Base-by-base conservation (phyloP, 345 rosid genomes). In the Gynandropsis gynandra region DNA sequence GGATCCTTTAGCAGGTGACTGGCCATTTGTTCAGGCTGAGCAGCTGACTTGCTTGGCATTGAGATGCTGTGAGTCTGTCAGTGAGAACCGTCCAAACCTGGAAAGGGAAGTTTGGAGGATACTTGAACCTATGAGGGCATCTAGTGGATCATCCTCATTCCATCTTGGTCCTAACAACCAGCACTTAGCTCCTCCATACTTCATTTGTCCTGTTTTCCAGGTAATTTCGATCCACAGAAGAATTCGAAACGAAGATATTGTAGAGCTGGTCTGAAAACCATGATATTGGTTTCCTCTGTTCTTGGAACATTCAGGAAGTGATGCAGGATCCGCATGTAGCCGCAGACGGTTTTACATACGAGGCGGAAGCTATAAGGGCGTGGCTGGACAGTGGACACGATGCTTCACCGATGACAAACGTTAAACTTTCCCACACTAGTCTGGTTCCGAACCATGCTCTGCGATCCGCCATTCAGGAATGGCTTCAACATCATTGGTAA, bases 1-100 rank as follows among this genome's bases (percentile, higher is more conserved):
- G 75, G 98, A 90, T 53, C 98, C 89, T 57, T 70, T 80, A 61
- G 92, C 98, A 8, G 98, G 98, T 48, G 92, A 90, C 64, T 90
- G 96, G 98, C 96, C 98, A 1, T 78, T 80, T 77, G 77, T 79
- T 60, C 83, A 76, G 69, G 96, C 95, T 7, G 82, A 85, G 73
- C 95, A 79, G 70, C 66, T 90, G 69, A 71, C 95, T 62, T 73
- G 68, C 63, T 58, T 87, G 64, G 96, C 92, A 21, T 63, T 90
- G 67, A 74, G 96, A 65, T 87, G 98, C 62, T 82, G 95, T 53
- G 87, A 90, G 66, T 19, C 68, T 79, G 80, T 55, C 42, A 52
- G 83, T 16, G 78, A 72, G 67, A 65, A 63, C 61, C 79, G 96
- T 52, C 98, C 98, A 29, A 80, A 84, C 62, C 95, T 87, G 32